Evolutionary conservation across 208 protist genomes (phyloP), one percentile per base, ranked within the genome.

Genomic region (Histomonas meleagridis): DNA sequence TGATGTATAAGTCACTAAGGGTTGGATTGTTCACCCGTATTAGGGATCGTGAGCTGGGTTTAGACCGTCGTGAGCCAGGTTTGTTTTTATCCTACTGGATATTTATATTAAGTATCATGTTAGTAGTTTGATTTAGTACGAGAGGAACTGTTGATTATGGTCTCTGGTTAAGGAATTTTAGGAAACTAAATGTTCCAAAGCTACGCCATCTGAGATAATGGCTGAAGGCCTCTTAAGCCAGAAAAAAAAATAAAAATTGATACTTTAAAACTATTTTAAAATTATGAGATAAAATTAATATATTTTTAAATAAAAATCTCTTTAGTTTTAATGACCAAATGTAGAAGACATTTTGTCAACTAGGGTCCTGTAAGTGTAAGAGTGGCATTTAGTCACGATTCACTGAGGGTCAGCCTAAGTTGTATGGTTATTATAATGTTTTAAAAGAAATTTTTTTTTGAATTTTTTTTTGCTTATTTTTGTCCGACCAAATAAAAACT

Each of bases 11-110:
- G 93, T 94, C 91, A 57, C 94, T 86, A 95, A 95, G 94, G 91
- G 94, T 95, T 40, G 35, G 70, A 48, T 49, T 81, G 70, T 81
- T 81, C 70, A 81, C 70, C 70, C 70, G 70, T 81, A 95, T 94
- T 92, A 95, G 94, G 94, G 94, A 95, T 95, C 94, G 94, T 95
- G 95, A 95, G 95, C 94, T 95, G 94, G 94, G 94, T 95, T 95
- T 96, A 96, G 95, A 96, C 95, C 95, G 95, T 96, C 94, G 95
- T 96, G 95, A 96, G 95, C 95, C 95, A 96, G 95, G 95, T 96
- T 96, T 94, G 94, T 95, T 95, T 95, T 96, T 96, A 96, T 93
- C 94, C 95, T 96, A 95, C 94, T 94, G 93, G 93, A 93, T 92
- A 81, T 53, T 21, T 92, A 94, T 94, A 94, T 93, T n/a, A n/a